A percentile compares a stretch with the other conserved stretches of the same genome.
Conservation (phyloP, 495 filamentous ascomycete species). For the Daldinia caldariorum region DNA sequence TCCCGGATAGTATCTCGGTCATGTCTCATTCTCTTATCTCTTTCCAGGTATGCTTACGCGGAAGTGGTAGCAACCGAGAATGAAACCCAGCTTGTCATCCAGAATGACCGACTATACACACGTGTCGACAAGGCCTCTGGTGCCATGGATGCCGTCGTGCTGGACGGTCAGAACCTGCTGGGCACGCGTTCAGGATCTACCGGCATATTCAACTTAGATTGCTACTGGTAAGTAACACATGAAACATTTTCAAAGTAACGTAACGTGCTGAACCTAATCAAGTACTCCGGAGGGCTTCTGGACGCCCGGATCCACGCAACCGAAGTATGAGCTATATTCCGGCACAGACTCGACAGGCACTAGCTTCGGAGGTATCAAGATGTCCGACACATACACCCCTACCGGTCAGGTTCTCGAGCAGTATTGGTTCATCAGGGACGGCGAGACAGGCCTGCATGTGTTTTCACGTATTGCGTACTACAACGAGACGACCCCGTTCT, state of each 20-base stretch:
- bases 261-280: slow-evolving; percentile 46
- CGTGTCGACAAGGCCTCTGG: slow-evolving; percentile 58
- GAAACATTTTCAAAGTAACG: slow-evolving; percentile 38
- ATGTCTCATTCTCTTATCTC: slow-evolving; percentile 30
- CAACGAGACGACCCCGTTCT: slow-evolving; percentile 64
- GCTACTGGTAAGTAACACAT: slow-evolving; percentile 47
- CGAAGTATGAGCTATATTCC: slow-evolving; percentile 56
- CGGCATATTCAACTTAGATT: slow-evolving; percentile 44
- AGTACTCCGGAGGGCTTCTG: slow-evolving; percentile 64
- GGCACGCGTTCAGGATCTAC: slow-evolving; percentile 43
- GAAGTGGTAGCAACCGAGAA: slow-evolving; percentile 43
- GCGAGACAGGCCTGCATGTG: slow-evolving; percentile 65
- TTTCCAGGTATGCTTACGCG: slow-evolving; percentile 29
- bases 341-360: slow-evolving; percentile 60
- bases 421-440: slow-evolving; percentile 66
- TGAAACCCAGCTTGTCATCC: slow-evolving; percentile 49
- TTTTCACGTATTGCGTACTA: slow-evolving; percentile 65
- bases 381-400: slow-evolving; percentile 62
- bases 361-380: slow-evolving; percentile 59
- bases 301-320: slow-evolving; percentile 57
- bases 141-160: slow-evolving; percentile 53
- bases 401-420: slow-evolving; percentile 64
- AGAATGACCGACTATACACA: slow-evolving; percentile 61
- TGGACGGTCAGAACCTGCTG: slow-evolving; percentile 63
- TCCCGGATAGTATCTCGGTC: slow-evolving; percentile 21